Evolutionary conservation across 768 basidiomycete genomes (phyloP).

Genomic region (Mycena floridula): DNA sequence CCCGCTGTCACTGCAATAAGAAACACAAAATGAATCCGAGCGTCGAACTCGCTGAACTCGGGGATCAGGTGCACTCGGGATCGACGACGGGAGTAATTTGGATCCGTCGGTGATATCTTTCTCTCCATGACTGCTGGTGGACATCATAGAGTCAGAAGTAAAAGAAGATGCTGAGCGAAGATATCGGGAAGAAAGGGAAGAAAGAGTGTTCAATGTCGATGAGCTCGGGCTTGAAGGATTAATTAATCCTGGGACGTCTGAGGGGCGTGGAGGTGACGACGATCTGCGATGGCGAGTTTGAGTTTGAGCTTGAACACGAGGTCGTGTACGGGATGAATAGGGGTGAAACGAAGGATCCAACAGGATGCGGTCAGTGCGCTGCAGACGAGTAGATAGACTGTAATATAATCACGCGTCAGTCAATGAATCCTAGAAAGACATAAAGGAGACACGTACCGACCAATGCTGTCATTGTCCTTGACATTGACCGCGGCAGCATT

Average conservation of each 20-base stretch:
- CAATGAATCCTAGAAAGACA: conserved; percentile 8
- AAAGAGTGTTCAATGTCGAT: conserved; percentile 50
- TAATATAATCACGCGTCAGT: conserved; percentile 9
- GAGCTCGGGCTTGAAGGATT: conserved; percentile 61
- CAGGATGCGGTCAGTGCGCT: conserved; percentile 53
- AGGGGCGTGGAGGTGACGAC: conserved; percentile 34
- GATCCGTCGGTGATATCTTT: conserved; percentile 16
- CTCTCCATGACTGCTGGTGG: conserved; percentile 26
- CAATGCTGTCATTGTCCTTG: conserved; percentile 49
- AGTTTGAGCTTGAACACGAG: conserved; percentile 23
- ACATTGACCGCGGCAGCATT: conserved; percentile 40
- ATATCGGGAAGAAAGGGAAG: conserved; percentile 29
- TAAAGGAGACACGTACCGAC: conserved; percentile 41
- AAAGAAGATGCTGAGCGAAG: conserved; percentile 39
- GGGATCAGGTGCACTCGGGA: conserved; percentile 33
- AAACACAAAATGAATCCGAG: conserved; percentile 39
- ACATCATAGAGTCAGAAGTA: conserved; percentile 33
- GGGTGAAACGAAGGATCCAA: conserved; percentile 49
- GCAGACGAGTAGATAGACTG: conserved; percentile 64
- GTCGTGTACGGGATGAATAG: conserved; percentile 39
- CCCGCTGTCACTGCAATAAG: conserved; percentile 23
- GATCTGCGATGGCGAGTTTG: conserved; percentile 22
- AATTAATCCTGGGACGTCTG: conserved; percentile 35
- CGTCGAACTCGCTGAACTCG: conserved; percentile 46
- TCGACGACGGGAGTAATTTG: conserved; percentile 11